Conservation (phyloP, 108 stramenopile genomes). For the Cyclotella atomus region DNA sequence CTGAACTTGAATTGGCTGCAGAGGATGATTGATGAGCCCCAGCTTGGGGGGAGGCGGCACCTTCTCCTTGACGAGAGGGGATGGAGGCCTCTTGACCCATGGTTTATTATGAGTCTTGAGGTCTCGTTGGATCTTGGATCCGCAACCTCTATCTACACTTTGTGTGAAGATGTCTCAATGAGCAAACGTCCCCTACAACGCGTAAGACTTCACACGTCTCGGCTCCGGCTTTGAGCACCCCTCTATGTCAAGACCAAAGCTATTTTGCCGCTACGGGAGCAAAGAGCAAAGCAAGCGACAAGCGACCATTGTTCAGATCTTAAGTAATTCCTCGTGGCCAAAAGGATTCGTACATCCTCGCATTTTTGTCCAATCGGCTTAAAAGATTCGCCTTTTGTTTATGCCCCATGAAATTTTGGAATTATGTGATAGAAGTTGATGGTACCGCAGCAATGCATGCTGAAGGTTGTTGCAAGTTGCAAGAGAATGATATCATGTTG, state of each 20-base stretch:
- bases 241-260: too few relatives aligned
- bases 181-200: too few relatives aligned
- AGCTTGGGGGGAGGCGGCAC: background rate
- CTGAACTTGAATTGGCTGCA: background rate
- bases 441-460: too few relatives aligned
- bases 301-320: background rate
- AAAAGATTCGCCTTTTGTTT: too few relatives aligned
- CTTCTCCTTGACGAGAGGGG: slow-evolving; percentile 13
- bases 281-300: background rate
- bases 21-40: background rate
- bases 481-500: too few relatives aligned
- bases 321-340: background rate
- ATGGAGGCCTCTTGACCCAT: slow-evolving; percentile 49
- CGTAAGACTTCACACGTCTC: too few relatives aligned
- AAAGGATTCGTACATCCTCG: slow-evolving; percentile 3
- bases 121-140: background rate
- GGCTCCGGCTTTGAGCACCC: too few relatives aligned
- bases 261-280: background rate
- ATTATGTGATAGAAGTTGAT: too few relatives aligned
- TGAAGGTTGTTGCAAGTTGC: too few relatives aligned
- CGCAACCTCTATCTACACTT: too few relatives aligned
- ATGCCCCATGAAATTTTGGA: too few relatives aligned
- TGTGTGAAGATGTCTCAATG: too few relatives aligned
- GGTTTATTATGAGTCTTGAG: background rate
- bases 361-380: background rate